Evolutionary conservation across 78 protist species (phyloP), one percentile per base, ranked within the genome.

Genomic region (Cavenderia fasciculata): DNA sequence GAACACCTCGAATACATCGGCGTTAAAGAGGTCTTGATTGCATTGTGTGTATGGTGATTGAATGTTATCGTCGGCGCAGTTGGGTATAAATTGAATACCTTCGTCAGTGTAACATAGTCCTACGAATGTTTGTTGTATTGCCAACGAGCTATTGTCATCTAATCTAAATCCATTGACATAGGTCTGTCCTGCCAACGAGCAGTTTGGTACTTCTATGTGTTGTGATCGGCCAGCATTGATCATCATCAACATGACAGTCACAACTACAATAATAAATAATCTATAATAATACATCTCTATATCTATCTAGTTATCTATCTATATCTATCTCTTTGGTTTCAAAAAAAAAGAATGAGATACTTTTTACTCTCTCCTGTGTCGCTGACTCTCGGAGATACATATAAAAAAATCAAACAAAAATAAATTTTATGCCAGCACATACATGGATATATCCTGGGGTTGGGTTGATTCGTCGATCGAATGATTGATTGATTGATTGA

Each of bases 51-150:
- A 70, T 33, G 59, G 59, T 52, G 92, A 86, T 16, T 25, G 14
- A 16, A 74, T 51, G 66, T 86, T 71, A 40, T 86, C 41, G 43
- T 86, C 92, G 19, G 36, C 10, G 47, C 73, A 56, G 43, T 25
- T 27, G 0, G 74, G 29, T 54, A 59, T 54, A 16, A 86, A 21
- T 1, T 59, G n/a, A 2, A 86, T 6, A 31, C 54, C 54, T 6
- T 36, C 33, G 2, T 74, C 72, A 52, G 68, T 82, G 11, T 86
- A 70, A 29, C 92, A 86, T 1, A 63, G 25, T 2, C 34, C 21
- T 12, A 59, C 92, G 38, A 54, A 16, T 1, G 92, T 86, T 44
- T 86, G 92, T 59, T 86, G 82, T 25, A 70, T 7, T 27, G 92
- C 92, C 4, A 51, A 19, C 18, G 59, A 49, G 23, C 4, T 14